A percentile compares a stretch with the other conserved stretches of the same genome.
These are phyloP conservation scores for Datisca glomerata DNA, from an alignment of 306 rosid genomes.

Conservation along the genomic window DNA sequence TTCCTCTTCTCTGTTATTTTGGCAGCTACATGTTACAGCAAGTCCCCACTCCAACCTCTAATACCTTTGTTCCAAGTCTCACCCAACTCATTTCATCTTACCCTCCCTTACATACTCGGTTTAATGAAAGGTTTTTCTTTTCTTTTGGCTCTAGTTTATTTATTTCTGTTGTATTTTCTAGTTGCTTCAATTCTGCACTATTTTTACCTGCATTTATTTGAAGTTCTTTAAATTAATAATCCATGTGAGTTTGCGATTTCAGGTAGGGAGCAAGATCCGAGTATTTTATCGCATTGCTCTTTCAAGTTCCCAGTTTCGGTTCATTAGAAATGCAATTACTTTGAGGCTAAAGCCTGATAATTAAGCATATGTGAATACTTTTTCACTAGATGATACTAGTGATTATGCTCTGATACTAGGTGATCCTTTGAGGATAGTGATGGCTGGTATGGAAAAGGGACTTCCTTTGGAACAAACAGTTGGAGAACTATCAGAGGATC, in stretches of 20 bases:
- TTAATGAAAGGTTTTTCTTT: constrained; percentile 47
- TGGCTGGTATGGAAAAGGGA: constrained; percentile 41
- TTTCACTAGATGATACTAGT: constrained; percentile 13
- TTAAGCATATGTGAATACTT: background rate
- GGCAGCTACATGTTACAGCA: constrained; percentile 67
- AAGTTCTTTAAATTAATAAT: no score
- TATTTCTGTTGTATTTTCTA: no score
- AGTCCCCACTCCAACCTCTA: constrained; percentile 45
- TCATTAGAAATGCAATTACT: no score
- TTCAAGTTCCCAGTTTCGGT: no score
- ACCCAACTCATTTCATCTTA: constrained; percentile 35
- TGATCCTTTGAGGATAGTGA: constrained; percentile 28
- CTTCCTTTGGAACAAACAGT: constrained; percentile 36
- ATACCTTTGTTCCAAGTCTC: constrained; percentile 44
- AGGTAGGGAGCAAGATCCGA: no score
- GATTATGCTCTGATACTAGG: constrained; percentile 35
- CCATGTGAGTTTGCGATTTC: no score
- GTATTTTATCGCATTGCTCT: no score
- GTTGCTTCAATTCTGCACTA: no score
- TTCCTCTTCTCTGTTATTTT: constrained; percentile 7
- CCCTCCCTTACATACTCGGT: constrained; percentile 39
- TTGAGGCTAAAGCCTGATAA: no score
- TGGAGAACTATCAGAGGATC: constrained; percentile 41
- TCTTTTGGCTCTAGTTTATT: constrained; percentile 5
- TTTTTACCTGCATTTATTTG: no score